phyloP scores from a whole-genome alignment of 495 filamentous ascomycete genomes.

The Lepraria neglecta region DNA sequence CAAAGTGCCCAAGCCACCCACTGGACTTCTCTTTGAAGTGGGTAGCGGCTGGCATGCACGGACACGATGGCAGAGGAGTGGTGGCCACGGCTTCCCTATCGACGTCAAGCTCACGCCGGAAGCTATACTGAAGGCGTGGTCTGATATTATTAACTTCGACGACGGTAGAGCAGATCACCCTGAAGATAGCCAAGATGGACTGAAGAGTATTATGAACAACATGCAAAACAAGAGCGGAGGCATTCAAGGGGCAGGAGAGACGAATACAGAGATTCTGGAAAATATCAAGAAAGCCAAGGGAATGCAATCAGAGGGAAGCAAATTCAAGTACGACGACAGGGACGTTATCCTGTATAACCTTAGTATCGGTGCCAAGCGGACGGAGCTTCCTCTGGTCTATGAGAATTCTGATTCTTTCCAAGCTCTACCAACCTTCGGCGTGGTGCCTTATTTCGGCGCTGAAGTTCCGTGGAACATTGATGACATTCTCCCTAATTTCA shows the following conservation, averaged over 20 bases:
- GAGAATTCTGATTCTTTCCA: conserved; percentile 90
- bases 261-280: conserved; percentile 48
- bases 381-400: conserved; percentile 78
- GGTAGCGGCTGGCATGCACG: conserved; percentile 89
- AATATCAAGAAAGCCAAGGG: conserved; percentile 76
- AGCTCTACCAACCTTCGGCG: conserved; percentile 87
- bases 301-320: conserved; percentile 61
- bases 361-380: conserved; percentile 88
- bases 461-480: conserved; percentile 70
- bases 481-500: conserved; percentile 89
- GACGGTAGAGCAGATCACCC: conserved; percentile 88
- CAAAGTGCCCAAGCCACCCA: conserved; percentile 73
- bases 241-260: conserved; percentile 27
- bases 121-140: conserved; percentile 70
- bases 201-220: conserved; percentile 88
- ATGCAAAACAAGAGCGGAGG: conserved; percentile 65
- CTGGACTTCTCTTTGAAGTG: conserved; percentile 90
- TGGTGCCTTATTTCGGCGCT: conserved; percentile 87
- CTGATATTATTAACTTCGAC: conserved; percentile 77
- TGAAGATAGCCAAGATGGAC: conserved; percentile 64
- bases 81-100: conserved; percentile 87
- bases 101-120: conserved; percentile 84
- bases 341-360: conserved; percentile 96
- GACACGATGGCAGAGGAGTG: conserved; percentile 91
- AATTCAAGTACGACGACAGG: conserved; percentile 74